Evolutionary conservation across 2,329 filamentous ascomycete genomes (phyloP), one percentile per base, ranked within the genome.

Genomic region (Arthrobotrys pseudoclavata): DNA sequence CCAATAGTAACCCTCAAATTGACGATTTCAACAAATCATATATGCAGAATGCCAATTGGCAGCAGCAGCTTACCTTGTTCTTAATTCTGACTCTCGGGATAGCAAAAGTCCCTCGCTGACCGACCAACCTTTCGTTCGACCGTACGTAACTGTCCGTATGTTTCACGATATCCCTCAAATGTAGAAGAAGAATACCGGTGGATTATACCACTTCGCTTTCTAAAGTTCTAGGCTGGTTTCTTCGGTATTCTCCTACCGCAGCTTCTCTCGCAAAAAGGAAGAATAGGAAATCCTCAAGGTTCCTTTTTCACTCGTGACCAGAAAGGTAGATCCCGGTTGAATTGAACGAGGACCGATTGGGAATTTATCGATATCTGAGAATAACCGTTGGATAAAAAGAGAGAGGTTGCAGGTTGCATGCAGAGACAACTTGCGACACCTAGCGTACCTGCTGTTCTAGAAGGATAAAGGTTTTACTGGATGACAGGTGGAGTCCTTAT

Each of bases 161-260:
- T 77, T 77, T 77, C 74, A 77, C 74, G 74, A 77, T 77, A 77
- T 77, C 74, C 74, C 74, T 77, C 74, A 71, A 60, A 45, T 45
- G 20, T 45, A 45, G 42, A 45, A 45, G 18, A 48, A 34, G 4
- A 13, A 47, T n/a, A n/a, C n/a, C n/a, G n/a, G n/a, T n/a, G 42
- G 22, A 29, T 62, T 7, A 40, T 40, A 40, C 42, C 18, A 22
- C 31, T 63, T 22, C 34, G 34, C 31, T 71, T 40, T 74, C 60
- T 42, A 9, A 34, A 9, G 12, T 34, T 7, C 29, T 60, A 40
- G 50, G 50, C 62, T 67, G 61, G 52, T 67, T 67, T 67, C 52
- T 68, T 74, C 69, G 53, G 69, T 62, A 24, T 53, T 53, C 29
- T 34, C 45, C 53, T 53, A 31, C 62, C 52, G 61, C 60, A 31